Evolutionary conservation across 2,329 filamentous ascomycete species (phyloP).

Genomic region (Cladosporium sp.): DNA sequence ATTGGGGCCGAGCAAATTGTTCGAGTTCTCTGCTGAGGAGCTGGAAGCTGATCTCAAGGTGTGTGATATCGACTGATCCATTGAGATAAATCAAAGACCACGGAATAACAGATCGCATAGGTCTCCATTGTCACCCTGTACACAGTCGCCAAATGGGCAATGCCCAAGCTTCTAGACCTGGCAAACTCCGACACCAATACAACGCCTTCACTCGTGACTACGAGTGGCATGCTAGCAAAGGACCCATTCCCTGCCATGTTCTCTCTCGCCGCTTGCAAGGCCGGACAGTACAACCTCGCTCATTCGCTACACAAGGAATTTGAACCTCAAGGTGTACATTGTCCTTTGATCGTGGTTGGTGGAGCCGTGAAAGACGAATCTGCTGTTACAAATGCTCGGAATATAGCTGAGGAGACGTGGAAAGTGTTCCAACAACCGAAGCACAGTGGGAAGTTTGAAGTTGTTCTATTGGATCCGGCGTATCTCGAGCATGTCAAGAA

Average conservation of each 20-base stretch:
- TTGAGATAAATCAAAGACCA: too few relatives aligned
- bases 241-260: constrained; percentile 49
- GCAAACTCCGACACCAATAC: constrained; percentile 29
- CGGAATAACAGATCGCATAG: neutral
- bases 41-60: constrained; percentile 53
- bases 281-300: constrained; percentile 51
- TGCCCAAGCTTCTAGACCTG: constrained; percentile 42
- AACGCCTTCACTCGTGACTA: constrained; percentile 48
- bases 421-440: constrained; percentile 30
- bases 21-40: constrained; percentile 44
- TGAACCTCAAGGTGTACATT: constrained; percentile 42
- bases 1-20: constrained; percentile 42
- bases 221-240: constrained; percentile 46
- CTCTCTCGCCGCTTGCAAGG: constrained; percentile 50
- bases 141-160: constrained; percentile 44
- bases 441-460: neutral
- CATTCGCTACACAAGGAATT: constrained; percentile 46
- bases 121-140: constrained; percentile 49
- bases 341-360: constrained; percentile 47
- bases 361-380: constrained; percentile 43
- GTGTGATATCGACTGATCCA: constrained; percentile 1
- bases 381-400: constrained; percentile 43
- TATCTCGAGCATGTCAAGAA: neutral
- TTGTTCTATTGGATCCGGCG: neutral
- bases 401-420: constrained; percentile 48